Base-by-base conservation (phyloP, 805 yeast genomes). In the Spathaspora gorwiae region DNA sequence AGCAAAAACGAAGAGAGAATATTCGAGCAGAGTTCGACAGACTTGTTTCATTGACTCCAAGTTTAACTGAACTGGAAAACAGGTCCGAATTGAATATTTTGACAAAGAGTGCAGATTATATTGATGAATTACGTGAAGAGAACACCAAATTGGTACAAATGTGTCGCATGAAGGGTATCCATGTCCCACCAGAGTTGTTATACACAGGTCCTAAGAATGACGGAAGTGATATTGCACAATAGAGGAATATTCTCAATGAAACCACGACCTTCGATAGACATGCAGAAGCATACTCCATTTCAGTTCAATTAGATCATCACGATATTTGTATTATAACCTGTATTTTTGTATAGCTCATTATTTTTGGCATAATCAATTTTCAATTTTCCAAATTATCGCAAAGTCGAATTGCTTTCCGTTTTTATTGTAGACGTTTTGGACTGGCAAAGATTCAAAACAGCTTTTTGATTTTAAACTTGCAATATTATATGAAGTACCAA, bases 1-100 rank as follows among this genome's bases (percentile, higher is more conserved):
- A 90, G 60, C 90, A 89, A 60, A 86, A 85, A 57, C 73, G 98
- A 55, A 72, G 98, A 49, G 88, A 83, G 52, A 88, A 90, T 36
- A 88, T 92, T 19, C 71, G 97, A 38, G 78, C 82, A 8, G 90
- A 89, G 8, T 90, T 88, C 57, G 95, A 87, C 54, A 77, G 76
- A 45, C 71, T 90, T 19, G 90, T 90, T 0, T 71, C 75, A 1
- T 61, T 87, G 7, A 89, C 94, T 1, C 97, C 97, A 0, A 81
- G 78, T 7, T 67, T 90, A 37, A 71, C 77, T 1, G 72, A 74
- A n/a, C 68, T 72, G 24, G 96, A 92, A 54, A 81, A 84, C 44
- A 69, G 97, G 37, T 84, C 95, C 0, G 98, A 90, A 56, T 74
- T 87, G 31, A 73, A 81, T 13, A 87, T 90, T 9, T 73, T 90